A percentile compares a stretch with the other conserved stretches of the same genome.
Evolutionary conservation across 2,329 filamentous ascomycete species (phyloP).

Genomic region (Diaporthe amygdali): DNA sequence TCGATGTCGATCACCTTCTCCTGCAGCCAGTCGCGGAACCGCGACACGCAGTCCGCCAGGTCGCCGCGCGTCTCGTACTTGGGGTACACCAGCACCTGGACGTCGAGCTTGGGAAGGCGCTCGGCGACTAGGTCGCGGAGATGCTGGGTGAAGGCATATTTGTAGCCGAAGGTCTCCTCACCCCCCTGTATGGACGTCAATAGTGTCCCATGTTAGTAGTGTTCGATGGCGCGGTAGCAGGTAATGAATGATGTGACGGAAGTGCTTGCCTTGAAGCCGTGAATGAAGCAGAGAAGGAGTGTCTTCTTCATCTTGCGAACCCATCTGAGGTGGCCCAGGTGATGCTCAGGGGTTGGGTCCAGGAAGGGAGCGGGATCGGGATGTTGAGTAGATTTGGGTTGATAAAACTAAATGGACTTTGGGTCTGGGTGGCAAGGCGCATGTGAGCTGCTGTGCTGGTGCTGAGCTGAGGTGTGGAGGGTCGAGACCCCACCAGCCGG

Average conservation of each 20-base stretch:
- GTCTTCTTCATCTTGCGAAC: slow-evolving; percentile 73
- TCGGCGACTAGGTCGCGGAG: slow-evolving; percentile 68
- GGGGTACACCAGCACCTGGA: slow-evolving; percentile 76
- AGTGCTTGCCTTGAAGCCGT: slow-evolving; percentile 77
- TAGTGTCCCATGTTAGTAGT: background rate
- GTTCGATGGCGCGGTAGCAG: background rate
- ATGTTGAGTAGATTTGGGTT: background rate
- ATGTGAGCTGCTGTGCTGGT: background rate
- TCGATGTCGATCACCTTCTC: slow-evolving; percentile 95
- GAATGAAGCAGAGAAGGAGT: slow-evolving; percentile 81
- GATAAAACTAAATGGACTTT: background rate
- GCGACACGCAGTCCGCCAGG: slow-evolving; percentile 70
- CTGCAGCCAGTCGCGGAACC: slow-evolving; percentile 83
- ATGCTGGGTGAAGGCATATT: slow-evolving; percentile 72
- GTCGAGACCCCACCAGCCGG: slow-evolving; percentile 3
- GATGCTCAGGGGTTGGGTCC: background rate
- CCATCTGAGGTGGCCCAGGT: slow-evolving; percentile 31
- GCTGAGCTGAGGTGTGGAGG: slow-evolving; percentile 6
- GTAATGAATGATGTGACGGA: background rate
- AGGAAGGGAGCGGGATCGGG: background rate
- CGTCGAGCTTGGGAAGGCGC: slow-evolving; percentile 71
- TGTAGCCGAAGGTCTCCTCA: slow-evolving; percentile 76
- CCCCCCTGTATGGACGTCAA: slow-evolving; percentile 58
- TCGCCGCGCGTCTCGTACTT: slow-evolving; percentile 84
- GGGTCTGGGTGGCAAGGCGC: background rate